Evolutionary conservation across 495 filamentous ascomycete genomes (phyloP).

Genomic region (Penicillium lividum): DNA sequence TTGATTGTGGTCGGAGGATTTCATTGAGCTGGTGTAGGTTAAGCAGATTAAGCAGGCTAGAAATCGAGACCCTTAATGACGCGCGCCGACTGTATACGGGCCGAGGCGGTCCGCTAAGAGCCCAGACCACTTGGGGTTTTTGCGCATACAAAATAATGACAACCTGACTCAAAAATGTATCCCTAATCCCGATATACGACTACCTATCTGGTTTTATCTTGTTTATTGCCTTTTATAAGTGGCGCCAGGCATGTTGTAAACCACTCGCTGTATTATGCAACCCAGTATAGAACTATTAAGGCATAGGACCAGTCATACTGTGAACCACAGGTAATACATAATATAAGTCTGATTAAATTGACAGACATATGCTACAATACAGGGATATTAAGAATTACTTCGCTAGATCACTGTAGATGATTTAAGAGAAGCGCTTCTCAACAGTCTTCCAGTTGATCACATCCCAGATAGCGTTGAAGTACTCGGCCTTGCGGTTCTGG

Average conservation of each 20-base stretch:
- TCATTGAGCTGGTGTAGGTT: background rate
- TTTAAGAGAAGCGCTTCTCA: slow-evolving; percentile 71
- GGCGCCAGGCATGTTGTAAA: background rate
- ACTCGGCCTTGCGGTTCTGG: slow-evolving; percentile 98
- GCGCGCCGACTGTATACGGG: slow-evolving; percentile 5
- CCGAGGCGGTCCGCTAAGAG: slow-evolving; percentile 12
- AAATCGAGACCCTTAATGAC: slow-evolving; percentile 7
- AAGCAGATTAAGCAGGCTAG: background rate
- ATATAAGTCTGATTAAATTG: slow-evolving; percentile 3
- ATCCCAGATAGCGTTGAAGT: slow-evolving; percentile 96
- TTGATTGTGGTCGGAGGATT: background rate
- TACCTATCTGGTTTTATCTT: too few relatives aligned
- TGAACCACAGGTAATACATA: background rate
- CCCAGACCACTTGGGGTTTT: background rate
- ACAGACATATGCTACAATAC: slow-evolving; percentile 23
- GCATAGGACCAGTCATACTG: background rate
- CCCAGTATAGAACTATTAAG: background rate
- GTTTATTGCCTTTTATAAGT: background rate
- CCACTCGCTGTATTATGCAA: background rate
- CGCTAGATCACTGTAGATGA: slow-evolving; percentile 9
- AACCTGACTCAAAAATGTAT: background rate
- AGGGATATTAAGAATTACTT: slow-evolving; percentile 10
- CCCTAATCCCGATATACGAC: too few relatives aligned
- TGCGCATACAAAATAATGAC: background rate
- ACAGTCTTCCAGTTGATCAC: slow-evolving; percentile 97